These are phyloP conservation scores for Neopestalotiopsis rosae DNA, from an alignment of 2,329 filamentous ascomycete species.

Conservation along the genomic window DNA sequence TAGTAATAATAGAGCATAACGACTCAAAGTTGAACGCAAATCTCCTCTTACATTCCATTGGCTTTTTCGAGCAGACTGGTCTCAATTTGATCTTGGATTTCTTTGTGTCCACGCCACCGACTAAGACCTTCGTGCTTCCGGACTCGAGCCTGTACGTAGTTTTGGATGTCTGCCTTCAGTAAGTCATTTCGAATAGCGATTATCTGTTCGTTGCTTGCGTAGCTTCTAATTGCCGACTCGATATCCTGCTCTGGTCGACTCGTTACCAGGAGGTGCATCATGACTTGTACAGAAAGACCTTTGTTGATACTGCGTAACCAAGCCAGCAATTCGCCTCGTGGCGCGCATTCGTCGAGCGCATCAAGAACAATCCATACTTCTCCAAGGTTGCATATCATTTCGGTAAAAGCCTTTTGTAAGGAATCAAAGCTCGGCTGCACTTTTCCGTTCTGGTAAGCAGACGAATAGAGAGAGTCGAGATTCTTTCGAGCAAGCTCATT, in stretches of 20 bases:
- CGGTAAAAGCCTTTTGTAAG: constrained; percentile 28
- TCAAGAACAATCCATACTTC: constrained; percentile 22
- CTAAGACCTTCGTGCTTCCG: constrained; percentile 26
- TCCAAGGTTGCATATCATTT: constrained; percentile 30
- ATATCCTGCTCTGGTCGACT: constrained; percentile 32
- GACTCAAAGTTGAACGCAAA: too few relatives aligned
- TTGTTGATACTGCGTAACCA: constrained; percentile 21
- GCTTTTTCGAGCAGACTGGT: constrained; percentile 27
- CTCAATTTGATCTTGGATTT: constrained; percentile 30
- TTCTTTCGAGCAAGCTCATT: constrained; percentile 20
- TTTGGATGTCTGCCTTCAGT: constrained; percentile 31
- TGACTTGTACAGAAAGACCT: not conserved
- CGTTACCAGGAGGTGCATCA: constrained; percentile 26
- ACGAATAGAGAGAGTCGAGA: constrained; percentile 33
- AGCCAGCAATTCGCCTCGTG: constrained; percentile 17
- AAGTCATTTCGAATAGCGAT: constrained; percentile 28
- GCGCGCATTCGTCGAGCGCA: constrained; percentile 28
- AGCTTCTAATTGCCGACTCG: too few relatives aligned
- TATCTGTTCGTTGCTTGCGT: constrained; percentile 13
- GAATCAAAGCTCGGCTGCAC: constrained; percentile 29
- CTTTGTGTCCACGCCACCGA: constrained; percentile 29
- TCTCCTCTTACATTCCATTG: not conserved
- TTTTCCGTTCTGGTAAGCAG: constrained; percentile 26
- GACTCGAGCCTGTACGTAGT: constrained; percentile 30
- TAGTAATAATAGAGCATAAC: not conserved